Base-by-base conservation (phyloP, 164 flowering plant genomes). In the Sextonia rubra region DNA sequence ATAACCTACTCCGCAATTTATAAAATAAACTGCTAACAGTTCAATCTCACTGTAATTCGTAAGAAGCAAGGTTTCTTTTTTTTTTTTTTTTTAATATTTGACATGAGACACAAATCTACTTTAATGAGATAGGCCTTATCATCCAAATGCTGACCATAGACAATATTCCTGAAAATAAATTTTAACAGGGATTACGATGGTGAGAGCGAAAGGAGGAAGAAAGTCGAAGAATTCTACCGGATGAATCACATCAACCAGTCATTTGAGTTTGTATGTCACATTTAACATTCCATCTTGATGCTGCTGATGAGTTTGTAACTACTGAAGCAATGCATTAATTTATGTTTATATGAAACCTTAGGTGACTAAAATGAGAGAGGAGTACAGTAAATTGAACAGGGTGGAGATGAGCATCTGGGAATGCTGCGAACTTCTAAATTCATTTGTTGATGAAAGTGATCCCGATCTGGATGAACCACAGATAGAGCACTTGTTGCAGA, bases 401-500 rank as follows among this genome's bases (percentile, higher is more conserved):
- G 75, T 64, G 3, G 79, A 60, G 73, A 80, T 84, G 85, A 77
- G 83, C 70, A 82, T 84, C 48, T 84, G 85, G 86, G 86, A 84
- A 68, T 80, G 83, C 32, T 84, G 86, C 62, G 86, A 82, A 20
- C 83, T 84, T 0, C 83, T 84, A 25, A 80, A 84, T 23, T 79
- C 82, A 37, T 80, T 77, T 47, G 86, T 83, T 0, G 86, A 83
- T 47, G 86, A 83, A 55, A 83, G 84, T 60, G 86, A 83, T 32
- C 86, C 86, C 0, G 86, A 84, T 58, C 75, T 84, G 4, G 86
- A 84, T 32, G 85, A 84, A 23, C 86, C 86, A 12, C 86, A 84
- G 69, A 82, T 84, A 12, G 85, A 84, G 47, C 85, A 84, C 72
- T 75, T 80, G 26, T 71, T 84, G 27, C 86, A 84, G 66, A 74